Evolutionary conservation across 176 grass and related monocot genomes (phyloP).

Genomic region (maize (Zea mays)): DNA sequence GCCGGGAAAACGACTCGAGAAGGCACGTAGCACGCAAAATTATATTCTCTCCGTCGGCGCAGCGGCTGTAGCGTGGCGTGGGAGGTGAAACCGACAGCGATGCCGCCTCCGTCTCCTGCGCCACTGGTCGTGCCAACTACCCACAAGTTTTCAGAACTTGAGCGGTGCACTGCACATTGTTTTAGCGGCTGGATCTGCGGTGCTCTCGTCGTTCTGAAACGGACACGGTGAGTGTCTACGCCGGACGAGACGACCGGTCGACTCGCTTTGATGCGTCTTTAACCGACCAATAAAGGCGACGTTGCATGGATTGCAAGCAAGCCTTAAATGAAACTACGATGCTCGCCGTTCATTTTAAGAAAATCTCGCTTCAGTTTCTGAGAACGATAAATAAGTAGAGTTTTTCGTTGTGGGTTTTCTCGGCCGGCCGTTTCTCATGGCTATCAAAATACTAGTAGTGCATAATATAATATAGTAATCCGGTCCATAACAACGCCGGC

Average conservation of each 20-base stretch:
- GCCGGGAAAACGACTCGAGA: constrained; percentile 31
- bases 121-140: constrained; percentile 19
- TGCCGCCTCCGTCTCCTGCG: not conserved
- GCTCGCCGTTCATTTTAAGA: not conserved
- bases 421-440: too few species aligned
- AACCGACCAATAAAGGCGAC: constrained; percentile 23
- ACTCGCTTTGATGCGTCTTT: not conserved
- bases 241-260: not conserved
- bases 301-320: constrained; percentile 48
- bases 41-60: constrained; percentile 29
- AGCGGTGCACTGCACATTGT: not conserved
- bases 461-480: constrained; percentile 33
- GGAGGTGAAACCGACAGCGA: not conserved
- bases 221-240: constrained; percentile 9
- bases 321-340: not conserved
- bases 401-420: too few species aligned
- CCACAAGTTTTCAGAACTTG: not conserved
- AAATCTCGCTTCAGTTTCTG: constrained; percentile 17
- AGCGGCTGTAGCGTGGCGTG: not conserved
- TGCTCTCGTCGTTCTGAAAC: not conserved
- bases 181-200: not conserved
- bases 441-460: constrained; percentile 5
- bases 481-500: constrained; percentile 50
- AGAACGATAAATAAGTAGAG: too few species aligned
- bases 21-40: not conserved